These are phyloP conservation scores for Phaeosphaeriaceae sp. DNA, from an alignment of 2,329 filamentous ascomycete genomes.

Conservation along the genomic window DNA sequence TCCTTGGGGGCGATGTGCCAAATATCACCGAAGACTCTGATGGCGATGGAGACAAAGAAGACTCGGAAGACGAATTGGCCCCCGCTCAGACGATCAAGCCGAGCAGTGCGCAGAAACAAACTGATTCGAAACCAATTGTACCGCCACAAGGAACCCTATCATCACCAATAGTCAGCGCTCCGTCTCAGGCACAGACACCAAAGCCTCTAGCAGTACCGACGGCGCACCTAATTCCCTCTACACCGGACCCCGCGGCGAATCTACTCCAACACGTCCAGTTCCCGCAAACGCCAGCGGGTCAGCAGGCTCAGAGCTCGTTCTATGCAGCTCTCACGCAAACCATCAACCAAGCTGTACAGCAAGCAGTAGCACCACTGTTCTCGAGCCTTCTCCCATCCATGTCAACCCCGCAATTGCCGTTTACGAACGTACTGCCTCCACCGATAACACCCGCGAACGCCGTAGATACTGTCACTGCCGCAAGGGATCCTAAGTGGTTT, in stretches of 20 bases:
- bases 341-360: conserved; percentile 32
- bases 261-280: conserved; percentile 34
- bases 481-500: conserved; percentile 37
- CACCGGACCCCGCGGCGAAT: conserved; percentile 24
- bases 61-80: conserved; percentile 41
- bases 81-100: conserved; percentile 22
- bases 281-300: conserved; percentile 38
- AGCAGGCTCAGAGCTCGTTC: conserved; percentile 35
- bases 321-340: conserved; percentile 29
- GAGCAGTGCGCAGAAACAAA: conserved; percentile 3
- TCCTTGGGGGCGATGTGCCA: conserved; percentile 36
- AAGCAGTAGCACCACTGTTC: conserved; percentile 31
- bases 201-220: background rate
- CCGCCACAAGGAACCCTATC: background rate
- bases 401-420: conserved; percentile 9
- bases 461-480: conserved; percentile 23
- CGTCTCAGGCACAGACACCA: background rate
- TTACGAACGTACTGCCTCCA: conserved; percentile 4
- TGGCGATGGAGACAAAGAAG: conserved; percentile 33
- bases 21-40: conserved; percentile 47
- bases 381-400: conserved; percentile 19
- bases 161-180: background rate
- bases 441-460: conserved; percentile 11
- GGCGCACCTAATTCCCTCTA: conserved; percentile 13
- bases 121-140: background rate